Evolutionary conservation across 2,329 filamentous ascomycete genomes (phyloP).

Genomic region (Didymella sp.): DNA sequence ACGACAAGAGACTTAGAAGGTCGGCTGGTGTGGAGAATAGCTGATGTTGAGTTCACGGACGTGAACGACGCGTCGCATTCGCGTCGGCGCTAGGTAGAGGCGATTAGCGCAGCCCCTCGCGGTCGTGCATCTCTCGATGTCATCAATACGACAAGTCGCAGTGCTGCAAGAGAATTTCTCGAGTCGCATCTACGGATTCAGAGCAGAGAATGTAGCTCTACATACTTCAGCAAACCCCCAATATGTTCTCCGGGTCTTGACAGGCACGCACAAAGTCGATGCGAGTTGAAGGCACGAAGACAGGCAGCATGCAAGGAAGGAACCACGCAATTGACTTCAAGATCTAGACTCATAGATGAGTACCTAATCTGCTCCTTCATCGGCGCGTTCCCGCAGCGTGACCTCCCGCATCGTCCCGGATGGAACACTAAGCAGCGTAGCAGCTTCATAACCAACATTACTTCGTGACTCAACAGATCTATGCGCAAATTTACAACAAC

Average conservation of each 20-base stretch:
- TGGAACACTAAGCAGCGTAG: slow-evolving; percentile 7
- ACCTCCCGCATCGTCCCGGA: not conserved
- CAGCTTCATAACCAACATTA: slow-evolving; percentile 2
- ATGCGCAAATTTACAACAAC: not conserved
- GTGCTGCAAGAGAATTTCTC: not conserved
- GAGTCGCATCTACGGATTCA: not conserved
- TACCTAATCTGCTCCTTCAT: not conserved
- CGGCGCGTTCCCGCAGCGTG: not conserved
- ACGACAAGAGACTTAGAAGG: not conserved
- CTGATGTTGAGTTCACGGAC: not conserved
- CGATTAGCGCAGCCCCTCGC: not conserved
- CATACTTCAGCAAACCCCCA: not conserved
- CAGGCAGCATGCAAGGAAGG: not conserved
- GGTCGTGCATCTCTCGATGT: not conserved
- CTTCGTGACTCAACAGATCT: not conserved
- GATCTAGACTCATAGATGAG: not conserved
- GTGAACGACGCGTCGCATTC: not conserved
- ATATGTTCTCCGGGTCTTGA: not conserved
- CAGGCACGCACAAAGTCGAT: not conserved
- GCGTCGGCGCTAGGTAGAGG: not conserved
- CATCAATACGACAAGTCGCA: not conserved
- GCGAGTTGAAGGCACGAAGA: not conserved
- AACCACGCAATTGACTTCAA: not conserved
- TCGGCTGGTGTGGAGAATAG: not conserved
- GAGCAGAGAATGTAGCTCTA: not conserved